Evolutionary conservation across 2,329 filamentous ascomycete species (phyloP).

Genomic region (Penicillium corylophilum): DNA sequence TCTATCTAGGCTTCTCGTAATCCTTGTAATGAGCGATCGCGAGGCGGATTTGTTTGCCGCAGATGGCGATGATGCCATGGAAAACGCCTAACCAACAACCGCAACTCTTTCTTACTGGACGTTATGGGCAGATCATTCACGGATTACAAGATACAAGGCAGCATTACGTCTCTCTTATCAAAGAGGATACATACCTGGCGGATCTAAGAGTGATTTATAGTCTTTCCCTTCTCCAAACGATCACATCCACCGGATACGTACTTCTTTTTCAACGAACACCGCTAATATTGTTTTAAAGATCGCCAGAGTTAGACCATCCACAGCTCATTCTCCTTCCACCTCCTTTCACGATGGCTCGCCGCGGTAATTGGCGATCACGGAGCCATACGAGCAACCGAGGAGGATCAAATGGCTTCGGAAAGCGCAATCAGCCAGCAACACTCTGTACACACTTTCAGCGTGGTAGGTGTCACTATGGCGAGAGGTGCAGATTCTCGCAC

Average conservation of each 20-base stretch:
- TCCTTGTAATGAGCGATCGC: neutral
- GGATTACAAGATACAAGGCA: neutral
- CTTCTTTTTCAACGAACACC: too few relatives aligned
- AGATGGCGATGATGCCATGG: neutral
- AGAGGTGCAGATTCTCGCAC: conserved; percentile 7
- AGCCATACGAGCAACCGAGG: conserved; percentile 3
- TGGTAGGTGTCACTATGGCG: conserved; percentile 6
- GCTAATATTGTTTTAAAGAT: neutral
- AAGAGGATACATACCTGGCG: neutral
- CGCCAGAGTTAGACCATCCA: neutral
- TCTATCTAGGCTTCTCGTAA: neutral
- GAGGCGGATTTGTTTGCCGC: neutral
- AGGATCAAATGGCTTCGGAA: conserved; percentile 6
- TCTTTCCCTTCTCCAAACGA: too few relatives aligned
- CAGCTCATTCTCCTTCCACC: neutral
- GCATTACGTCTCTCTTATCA: neutral
- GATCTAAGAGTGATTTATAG: too few relatives aligned
- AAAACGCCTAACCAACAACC: neutral
- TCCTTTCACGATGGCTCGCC: neutral
- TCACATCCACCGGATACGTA: too few relatives aligned
- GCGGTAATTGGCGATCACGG: conserved; percentile 7
- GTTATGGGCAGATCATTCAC: neutral
- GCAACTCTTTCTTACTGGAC: neutral
- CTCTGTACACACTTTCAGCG: conserved; percentile 2
- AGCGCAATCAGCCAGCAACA: conserved; percentile 1